Conservation (phyloP, 768 basidiomycete species). For the Trametopsis cervina region DNA sequence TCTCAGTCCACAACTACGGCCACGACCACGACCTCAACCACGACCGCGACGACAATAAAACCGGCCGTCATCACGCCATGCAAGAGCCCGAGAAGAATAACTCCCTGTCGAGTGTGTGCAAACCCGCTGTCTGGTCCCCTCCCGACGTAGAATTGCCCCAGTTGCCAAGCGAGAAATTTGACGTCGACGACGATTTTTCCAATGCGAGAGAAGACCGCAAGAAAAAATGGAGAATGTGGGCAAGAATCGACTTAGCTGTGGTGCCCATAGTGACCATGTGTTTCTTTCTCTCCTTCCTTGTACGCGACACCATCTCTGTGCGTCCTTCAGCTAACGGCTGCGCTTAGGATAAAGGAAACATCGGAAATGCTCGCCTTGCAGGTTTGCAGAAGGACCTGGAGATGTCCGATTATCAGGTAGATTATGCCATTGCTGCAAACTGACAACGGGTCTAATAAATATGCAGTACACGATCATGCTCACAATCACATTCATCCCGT, state of each 20-base stretch:
- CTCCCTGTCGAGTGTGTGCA: not conserved
- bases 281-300: constrained; percentile 7
- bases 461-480: constrained; percentile 38
- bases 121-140: too few species aligned
- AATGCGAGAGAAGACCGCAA: too few species aligned
- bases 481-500: constrained; percentile 46
- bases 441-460: too few species aligned
- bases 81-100: too few species aligned
- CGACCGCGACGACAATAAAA: too few species aligned
- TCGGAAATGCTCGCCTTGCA: constrained; percentile 11
- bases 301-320: not conserved
- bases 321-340: not conserved
- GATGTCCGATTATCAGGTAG: constrained; percentile 10
- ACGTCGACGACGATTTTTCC: too few species aligned
- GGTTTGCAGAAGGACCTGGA: constrained; percentile 7
- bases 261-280: constrained; percentile 6
- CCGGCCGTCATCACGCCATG: too few species aligned
- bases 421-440: too few species aligned
- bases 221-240: not conserved
- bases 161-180: too few species aligned
- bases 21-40: too few species aligned
- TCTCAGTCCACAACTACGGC: too few species aligned
- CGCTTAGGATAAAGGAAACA: constrained; percentile 5
- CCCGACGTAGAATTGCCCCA: too few species aligned
- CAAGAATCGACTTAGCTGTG: not conserved